phyloP scores from a whole-genome alignment of 2,329 filamentous ascomycete species.

The Fusarium tuaranense region DNA sequence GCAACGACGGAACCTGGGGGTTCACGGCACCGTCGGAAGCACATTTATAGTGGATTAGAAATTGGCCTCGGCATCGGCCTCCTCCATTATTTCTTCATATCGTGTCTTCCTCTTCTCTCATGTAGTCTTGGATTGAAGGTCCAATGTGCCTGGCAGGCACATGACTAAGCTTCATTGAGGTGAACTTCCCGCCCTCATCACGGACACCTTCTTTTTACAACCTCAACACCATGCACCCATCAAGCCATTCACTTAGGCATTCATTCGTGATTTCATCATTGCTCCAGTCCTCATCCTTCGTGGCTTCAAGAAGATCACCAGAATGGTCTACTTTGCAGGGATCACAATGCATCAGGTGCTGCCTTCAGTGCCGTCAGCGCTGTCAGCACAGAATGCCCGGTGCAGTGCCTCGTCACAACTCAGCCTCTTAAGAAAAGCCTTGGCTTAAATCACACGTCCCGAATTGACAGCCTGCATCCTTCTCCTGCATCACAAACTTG shows the following conservation, averaged over 20 bases:
- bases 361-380: neutral
- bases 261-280: neutral
- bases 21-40: neutral
- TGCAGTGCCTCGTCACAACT: slow-evolving; percentile 1
- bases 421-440: slow-evolving; percentile 2
- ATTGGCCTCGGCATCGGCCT: neutral
- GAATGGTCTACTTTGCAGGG: neutral
- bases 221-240: neutral
- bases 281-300: accelerated
- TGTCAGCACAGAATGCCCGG: slow-evolving; percentile 11
- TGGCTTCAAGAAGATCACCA: neutral
- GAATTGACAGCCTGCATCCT: neutral
- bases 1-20: neutral
- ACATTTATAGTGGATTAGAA: neutral
- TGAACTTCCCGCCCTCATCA: neutral
- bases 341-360: neutral
- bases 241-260: neutral
- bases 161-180: neutral
- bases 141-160: neutral
- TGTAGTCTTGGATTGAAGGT: neutral
- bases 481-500: neutral
- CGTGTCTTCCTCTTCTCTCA: neutral
- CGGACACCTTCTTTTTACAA: neutral
- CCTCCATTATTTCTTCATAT: neutral
- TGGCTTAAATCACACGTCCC: neutral